Evolutionary conservation across 176 grass and related monocot genomes (phyloP), one percentile per base, ranked within the genome.

Genomic region (Zoysia japonica): DNA sequence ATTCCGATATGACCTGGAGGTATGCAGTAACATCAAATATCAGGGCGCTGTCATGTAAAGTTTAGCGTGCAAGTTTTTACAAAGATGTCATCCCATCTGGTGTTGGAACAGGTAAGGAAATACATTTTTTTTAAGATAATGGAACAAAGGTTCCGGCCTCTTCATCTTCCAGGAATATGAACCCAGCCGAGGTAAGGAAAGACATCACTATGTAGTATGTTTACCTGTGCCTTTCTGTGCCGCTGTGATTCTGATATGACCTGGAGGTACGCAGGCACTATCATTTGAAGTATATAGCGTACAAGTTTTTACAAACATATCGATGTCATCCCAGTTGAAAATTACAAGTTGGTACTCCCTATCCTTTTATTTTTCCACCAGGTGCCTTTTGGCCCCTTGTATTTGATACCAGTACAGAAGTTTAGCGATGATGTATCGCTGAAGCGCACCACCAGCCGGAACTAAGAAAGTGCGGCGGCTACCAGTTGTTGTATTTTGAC

Each of bases 401-500:
- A 70, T 86, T 81, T 80, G 84, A 81, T 67, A 3, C 28, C 28
- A 28, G 28, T 28, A 28, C 28, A 28, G 28, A 28, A 28, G 28
- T 28, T 10, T 44, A 6, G 6, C 38, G n/a, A 35, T 15, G 55
- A 57, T 19, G 14, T 61, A 61, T 65, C 37, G 53, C 68, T 55
- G 48, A 2, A 46, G 7, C 11, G 60, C 76, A 56, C 40, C 76
- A 56, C 40, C 57, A 47, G 39, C 77, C 5, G 17, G 65, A 73
- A 56, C 60, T 16, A 10, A 1, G 17, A 73, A 77, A 69, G 41
- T 28, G 80, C 80, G 47, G 78, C 60, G 59, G 71, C 84, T 76
- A 47, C 20, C 38, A 39, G 78, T 38, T 67, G 61, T 53, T 60
- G 61, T 59, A 67, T 85, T 75, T 67, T 80, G 83, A 79, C 83